Evolutionary conservation across 495 filamentous ascomycete species (phyloP).

Genomic region (Penicillium longicatenatum): DNA sequence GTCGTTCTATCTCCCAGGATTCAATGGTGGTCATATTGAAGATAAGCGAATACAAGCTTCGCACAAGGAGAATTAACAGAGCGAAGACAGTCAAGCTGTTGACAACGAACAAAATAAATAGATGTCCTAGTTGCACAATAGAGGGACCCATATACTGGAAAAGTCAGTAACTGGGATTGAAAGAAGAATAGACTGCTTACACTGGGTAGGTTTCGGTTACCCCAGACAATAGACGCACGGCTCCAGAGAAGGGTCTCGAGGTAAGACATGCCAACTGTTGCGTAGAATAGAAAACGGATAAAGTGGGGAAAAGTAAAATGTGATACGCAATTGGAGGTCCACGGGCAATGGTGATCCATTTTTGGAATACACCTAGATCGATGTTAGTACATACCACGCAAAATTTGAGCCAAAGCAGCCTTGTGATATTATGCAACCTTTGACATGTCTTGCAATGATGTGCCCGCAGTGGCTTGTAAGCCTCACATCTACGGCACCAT

Average conservation of each 20-base stretch:
- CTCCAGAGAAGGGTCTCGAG: conserved; percentile 60
- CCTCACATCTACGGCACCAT: conserved; percentile 88
- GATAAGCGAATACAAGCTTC: conserved; percentile 58
- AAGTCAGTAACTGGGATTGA: conserved; percentile 11
- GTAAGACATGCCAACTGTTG: conserved; percentile 66
- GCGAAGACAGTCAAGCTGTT: conserved; percentile 66
- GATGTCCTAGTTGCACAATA: conserved; percentile 58
- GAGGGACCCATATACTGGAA: conserved; percentile 75
- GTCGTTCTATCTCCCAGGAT: conserved; percentile 87
- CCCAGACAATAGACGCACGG: conserved; percentile 65
- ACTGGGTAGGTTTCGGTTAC: conserved; percentile 65
- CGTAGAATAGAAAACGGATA: conserved; percentile 81
- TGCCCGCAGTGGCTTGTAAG: conserved; percentile 79
- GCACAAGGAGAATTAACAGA: conserved; percentile 63
- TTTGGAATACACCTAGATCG: conserved; percentile 76
- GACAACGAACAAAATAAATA: conserved; percentile 64
- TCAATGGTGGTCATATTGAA: conserved; percentile 85
- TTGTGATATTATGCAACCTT: conserved; percentile 45
- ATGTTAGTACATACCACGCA: conserved; percentile 1
- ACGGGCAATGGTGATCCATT: conserved; percentile 99
- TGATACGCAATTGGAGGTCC: conserved; percentile 93
- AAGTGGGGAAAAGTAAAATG: conserved; percentile 89
- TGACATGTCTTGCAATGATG: conserved; percentile 91
- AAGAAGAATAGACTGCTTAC: conserved; percentile 34
- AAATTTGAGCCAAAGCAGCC: background rate